These are phyloP conservation scores for Microbotryomycetes sp. DNA, from an alignment of 1,284 basidiomycete species.

Conservation along the genomic window DNA sequence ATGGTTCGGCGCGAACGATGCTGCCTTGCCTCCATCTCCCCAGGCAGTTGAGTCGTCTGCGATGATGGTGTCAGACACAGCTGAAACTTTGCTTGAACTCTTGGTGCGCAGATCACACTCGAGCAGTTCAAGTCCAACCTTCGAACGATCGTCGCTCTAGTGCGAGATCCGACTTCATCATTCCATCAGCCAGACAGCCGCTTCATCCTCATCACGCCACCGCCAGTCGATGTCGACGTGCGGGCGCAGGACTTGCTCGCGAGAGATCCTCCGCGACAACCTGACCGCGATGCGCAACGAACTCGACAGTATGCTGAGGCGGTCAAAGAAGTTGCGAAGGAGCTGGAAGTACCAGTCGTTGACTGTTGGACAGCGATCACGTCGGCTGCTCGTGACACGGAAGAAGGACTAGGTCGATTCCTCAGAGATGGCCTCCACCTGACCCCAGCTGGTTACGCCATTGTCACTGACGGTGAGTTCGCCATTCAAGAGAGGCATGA, in stretches of 20 bases:
- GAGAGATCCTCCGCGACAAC: slow-evolving; percentile 18
- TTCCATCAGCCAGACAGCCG: slow-evolving; percentile 67
- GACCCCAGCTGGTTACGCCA: slow-evolving; percentile 62
- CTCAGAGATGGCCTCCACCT: slow-evolving; percentile 68
- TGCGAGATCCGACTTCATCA: slow-evolving; percentile 56
- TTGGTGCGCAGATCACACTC: slow-evolving; percentile 51
- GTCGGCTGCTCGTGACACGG: slow-evolving; percentile 12
- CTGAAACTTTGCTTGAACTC: background rate
- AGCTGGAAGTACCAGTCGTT: slow-evolving; percentile 55
- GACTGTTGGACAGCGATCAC: slow-evolving; percentile 29
- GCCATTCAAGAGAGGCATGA: no score
- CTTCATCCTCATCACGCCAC: slow-evolving; percentile 73
- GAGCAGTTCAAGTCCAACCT: slow-evolving; percentile 62
- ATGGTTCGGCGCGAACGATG: slow-evolving; percentile 65
- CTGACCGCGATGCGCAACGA: slow-evolving; percentile 52
- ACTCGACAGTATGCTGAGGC: slow-evolving; percentile 64
- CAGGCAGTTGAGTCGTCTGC: slow-evolving; percentile 37
- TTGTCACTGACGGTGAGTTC: slow-evolving; percentile 38
- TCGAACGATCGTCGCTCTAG: slow-evolving; percentile 54
- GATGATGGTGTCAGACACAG: no score
- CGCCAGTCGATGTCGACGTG: slow-evolving; percentile 63
- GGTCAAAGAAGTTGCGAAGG: slow-evolving; percentile 55
- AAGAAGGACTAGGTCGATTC: slow-evolving; percentile 23
- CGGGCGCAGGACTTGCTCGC: slow-evolving; percentile 30
- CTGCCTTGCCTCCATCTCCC: slow-evolving; percentile 48